Evolutionary conservation across 345 rosid genomes (phyloP), one percentile per base, ranked within the genome.

Genomic region (Citrus trifoliata): DNA sequence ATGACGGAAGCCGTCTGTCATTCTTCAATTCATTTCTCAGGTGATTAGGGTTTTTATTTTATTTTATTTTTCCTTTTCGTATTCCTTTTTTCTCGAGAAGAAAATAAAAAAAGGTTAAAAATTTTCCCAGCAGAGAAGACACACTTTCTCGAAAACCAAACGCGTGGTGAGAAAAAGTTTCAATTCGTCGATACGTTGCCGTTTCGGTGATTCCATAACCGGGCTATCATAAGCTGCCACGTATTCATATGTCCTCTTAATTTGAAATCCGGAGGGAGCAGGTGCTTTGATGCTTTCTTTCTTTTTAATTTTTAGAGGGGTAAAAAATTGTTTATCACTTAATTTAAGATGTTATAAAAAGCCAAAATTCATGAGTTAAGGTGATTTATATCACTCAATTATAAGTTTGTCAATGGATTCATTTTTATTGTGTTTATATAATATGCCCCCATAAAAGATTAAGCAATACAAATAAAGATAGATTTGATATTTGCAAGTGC

Each of bases 81-180:
- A 25, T 55, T 5, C 59, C 16, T 22, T n/a, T 37, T 28, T 74
- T 61, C 76, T 28, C 68, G 67, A 73, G 76, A 74, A 73, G 61
- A 77, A 66, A 74, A 73, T 71, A 37, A 70, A 5, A 65, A 13
- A 46, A 74, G 75, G 38, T 40, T 13, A 18, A 78, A 70, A 80
- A 84, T 78, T 86, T 86, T 88, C 88, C 80, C 82, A 74, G 79
- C 73, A 69, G 66, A 35, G 76, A 22, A 35, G 53, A 53, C 82
- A 82, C 87, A 82, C 87, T 88, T 88, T 88, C 91, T 67, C 88
- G 89, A 71, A 77, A 24, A 30, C 87, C 86, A 85, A 85, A 86
- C 83, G 88, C 81, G 83, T 68, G 76, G 67, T 13, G 76, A 79
- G 85, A 78, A 79, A 80, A 83, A 76, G 72, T 70, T 71, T 69